Base-by-base conservation (phyloP, 257 asterid species). In the Datura wrightii region DNA sequence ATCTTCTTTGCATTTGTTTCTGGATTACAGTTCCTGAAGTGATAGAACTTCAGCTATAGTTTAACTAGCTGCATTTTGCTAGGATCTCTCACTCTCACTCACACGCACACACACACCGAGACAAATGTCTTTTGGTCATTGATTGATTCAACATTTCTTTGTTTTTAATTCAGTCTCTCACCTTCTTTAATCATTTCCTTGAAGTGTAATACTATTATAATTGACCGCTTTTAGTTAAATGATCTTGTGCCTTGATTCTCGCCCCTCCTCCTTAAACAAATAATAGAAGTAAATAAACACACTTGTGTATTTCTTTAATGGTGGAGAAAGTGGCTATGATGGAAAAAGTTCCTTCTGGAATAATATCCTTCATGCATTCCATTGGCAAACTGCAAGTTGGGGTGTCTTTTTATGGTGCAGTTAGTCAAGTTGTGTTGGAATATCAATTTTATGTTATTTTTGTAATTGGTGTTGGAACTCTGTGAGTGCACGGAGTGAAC, bases 101-200 rank as follows among this genome's bases (percentile, higher is more conserved):
- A 16, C 70, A 24, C 41, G 0, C 7, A 1, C 81, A 50, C 60
- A 13, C 44, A 24, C 13, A 24, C 44, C 39, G 3, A 50, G 62
- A 24, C 42, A 50, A 74, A 48, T 74, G 59, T 46, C 14, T 76
- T 50, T 50, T 50, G 63, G 82, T 76, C 44, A 76, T 46, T 74
- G 59, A 46, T 19, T 19, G 24, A 76, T 50, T 76, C 62, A 76
- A 31, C n/a, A 31, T 13, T 31, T 13, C 46, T 76, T 76, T 76
- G 82, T 50, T 76, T 76, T 76, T 50, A 24, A 24, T 50, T 34
- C 62, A 50, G 60, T 76, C 62, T 76, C 62, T 3, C n/a, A 24
- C 62, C 18, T 76, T 31, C 46, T 76, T 76, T 76, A 76, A 13
- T 52, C 62, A 76, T 76, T 76, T 76, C 62, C 82, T 76, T 76